These are phyloP conservation scores for Paecilomyces fulvus DNA, from an alignment of 2,329 filamentous ascomycete genomes.

Conservation along the genomic window DNA sequence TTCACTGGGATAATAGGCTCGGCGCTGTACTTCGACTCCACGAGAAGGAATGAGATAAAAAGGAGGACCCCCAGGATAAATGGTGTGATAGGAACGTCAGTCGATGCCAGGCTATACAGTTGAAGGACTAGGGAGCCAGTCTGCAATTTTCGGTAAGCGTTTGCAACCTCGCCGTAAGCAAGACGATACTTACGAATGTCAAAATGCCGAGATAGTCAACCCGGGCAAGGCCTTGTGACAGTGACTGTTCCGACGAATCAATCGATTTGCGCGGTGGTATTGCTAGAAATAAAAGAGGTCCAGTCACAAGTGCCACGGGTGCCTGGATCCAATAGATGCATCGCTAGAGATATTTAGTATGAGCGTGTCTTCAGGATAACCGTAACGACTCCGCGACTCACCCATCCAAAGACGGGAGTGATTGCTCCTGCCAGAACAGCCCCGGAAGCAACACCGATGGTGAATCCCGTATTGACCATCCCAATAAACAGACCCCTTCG, in stretches of 20 bases:
- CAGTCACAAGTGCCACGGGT: constrained; percentile 54
- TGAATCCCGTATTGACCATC: constrained; percentile 64
- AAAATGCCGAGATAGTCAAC: constrained; percentile 70
- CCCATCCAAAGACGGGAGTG: constrained; percentile 60
- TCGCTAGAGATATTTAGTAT: constrained; percentile 40
- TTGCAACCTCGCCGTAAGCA: neutral
- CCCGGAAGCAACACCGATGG: constrained; percentile 61
- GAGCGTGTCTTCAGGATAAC: neutral
- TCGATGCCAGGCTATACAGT: constrained; percentile 60
- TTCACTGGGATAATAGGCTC: constrained; percentile 69
- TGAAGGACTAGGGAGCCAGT: constrained; percentile 60
- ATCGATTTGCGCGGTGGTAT: constrained; percentile 47
- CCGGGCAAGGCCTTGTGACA: constrained; percentile 47
- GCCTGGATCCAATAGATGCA: constrained; percentile 65
- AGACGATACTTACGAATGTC: constrained; percentile 47
- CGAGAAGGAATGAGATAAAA: constrained; percentile 50
- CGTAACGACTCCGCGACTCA: constrained; percentile 30
- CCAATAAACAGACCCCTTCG: constrained; percentile 66
- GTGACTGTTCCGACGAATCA: constrained; percentile 32
- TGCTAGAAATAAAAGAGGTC: constrained; percentile 54
- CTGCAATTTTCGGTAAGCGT: constrained; percentile 27
- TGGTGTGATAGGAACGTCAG: constrained; percentile 50
- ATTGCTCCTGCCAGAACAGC: constrained; percentile 62
- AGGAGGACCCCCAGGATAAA: constrained; percentile 52
- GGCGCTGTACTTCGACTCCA: constrained; percentile 54